These are phyloP conservation scores for Musa itinerans DNA, from an alignment of 176 grass and related monocot genomes.

Conservation along the genomic window DNA sequence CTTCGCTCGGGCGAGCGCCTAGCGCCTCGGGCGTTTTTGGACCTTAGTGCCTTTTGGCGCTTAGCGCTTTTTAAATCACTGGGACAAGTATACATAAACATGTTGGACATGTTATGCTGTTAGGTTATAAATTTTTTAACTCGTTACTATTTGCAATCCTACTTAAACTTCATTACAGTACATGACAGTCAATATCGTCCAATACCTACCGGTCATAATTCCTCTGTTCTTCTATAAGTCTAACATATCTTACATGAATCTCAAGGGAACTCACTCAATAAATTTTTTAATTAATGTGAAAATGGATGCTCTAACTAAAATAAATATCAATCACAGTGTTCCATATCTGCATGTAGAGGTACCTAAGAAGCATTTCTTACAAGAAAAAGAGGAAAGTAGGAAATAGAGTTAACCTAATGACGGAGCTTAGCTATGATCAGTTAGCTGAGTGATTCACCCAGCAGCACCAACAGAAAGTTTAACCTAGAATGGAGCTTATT, in stretches of 20 bases:
- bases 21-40: too few relatives aligned
- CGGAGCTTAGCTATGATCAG: not conserved
- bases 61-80: too few relatives aligned
- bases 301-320: not conserved
- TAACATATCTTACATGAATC: not conserved
- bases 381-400: not conserved
- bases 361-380: not conserved
- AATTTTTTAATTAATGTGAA: not conserved
- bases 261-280: not conserved
- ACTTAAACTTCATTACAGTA: not conserved
- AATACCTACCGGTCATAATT: not conserved
- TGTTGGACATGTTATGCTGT: not conserved
- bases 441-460: not conserved
- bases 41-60: too few relatives aligned
- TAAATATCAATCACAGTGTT: not conserved
- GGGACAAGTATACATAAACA: too few relatives aligned
- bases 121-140: too few relatives aligned
- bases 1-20: too few relatives aligned
- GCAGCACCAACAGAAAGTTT: too few relatives aligned
- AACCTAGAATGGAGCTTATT: too few relatives aligned
- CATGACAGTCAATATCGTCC: not conserved
- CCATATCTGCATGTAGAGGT: not conserved
- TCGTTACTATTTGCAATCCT: not conserved
- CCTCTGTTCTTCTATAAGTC: too few relatives aligned
- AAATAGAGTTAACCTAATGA: not conserved